phyloP scores from a whole-genome alignment of 225 moss, liverwort and hornwort genomes.

The Neckera pumila region DNA sequence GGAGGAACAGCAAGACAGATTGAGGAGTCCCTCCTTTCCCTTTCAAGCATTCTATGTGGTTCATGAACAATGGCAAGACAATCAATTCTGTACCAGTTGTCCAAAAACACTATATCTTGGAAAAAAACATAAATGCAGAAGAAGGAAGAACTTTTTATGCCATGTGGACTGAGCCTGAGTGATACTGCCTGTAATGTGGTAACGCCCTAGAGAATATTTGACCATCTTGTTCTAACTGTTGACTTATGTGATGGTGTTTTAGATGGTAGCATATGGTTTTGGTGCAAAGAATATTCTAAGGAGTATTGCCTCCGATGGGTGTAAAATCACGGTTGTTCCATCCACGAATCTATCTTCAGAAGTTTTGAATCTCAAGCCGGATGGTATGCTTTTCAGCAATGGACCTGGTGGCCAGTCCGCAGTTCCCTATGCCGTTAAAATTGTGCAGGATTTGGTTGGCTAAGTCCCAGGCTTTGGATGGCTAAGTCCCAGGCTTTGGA shows the following conservation, averaged over 20 bases:
- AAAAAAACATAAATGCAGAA: neutral
- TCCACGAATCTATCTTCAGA: slow-evolving; percentile 54
- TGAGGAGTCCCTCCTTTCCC: neutral
- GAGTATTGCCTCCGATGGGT: slow-evolving; percentile 61
- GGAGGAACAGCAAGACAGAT: neutral
- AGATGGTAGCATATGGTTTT: slow-evolving; percentile 66
- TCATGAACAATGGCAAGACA: neutral
- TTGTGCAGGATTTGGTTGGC: slow-evolving; percentile 53
- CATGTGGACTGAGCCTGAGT: neutral
- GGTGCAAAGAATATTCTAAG: slow-evolving; percentile 64
- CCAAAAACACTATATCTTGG: neutral
- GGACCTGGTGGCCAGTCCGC: slow-evolving; percentile 76
- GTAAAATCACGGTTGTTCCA: slow-evolving; percentile 68
- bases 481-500: slow-evolving; percentile 66
- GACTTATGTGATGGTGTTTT: neutral
- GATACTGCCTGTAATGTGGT: neutral
- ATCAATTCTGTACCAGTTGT: neutral
- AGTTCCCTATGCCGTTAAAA: slow-evolving; percentile 68
- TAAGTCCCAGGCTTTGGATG: slow-evolving; percentile 65
- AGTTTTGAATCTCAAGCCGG: slow-evolving; percentile 60
- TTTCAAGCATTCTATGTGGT: neutral
- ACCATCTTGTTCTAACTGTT: neutral
- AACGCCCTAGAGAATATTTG: neutral
- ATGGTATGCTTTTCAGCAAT: slow-evolving; percentile 78
- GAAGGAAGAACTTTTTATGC: neutral